Evolutionary conservation across 139 green algal species (phyloP).

Genomic region (Tetraselmis striata): DNA sequence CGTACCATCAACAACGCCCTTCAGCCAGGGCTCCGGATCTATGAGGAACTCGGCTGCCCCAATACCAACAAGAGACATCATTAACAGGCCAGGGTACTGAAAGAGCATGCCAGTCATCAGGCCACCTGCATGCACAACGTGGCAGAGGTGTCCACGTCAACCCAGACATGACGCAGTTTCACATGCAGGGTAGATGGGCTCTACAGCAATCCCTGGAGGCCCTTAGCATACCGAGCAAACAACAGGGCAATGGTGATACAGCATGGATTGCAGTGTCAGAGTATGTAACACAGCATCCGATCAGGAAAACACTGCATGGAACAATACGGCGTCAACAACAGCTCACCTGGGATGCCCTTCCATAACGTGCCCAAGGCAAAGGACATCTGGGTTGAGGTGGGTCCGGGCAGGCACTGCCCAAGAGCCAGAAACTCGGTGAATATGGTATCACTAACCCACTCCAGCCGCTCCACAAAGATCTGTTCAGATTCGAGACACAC

Average conservation of each 20-base stretch:
- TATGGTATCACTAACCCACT: constrained; percentile 62
- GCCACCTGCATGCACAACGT: constrained; percentile 43
- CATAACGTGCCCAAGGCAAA: constrained; percentile 46
- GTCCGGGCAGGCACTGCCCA: constrained; percentile 79
- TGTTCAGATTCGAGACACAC: constrained; percentile 22
- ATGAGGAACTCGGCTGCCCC: constrained; percentile 50
- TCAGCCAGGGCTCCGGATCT: constrained; percentile 40
- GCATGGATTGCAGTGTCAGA: too few species aligned
- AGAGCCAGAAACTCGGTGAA: constrained; percentile 89
- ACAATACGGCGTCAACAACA: neutral
- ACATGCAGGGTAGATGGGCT: neutral
- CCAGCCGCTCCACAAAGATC: constrained; percentile 63
- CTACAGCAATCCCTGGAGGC: too few species aligned
- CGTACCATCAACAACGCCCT: constrained; percentile 37
- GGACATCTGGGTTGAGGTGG: constrained; percentile 68
- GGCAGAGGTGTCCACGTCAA: neutral
- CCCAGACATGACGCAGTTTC: neutral
- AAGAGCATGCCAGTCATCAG: constrained; percentile 76
- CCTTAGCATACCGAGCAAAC: too few species aligned
- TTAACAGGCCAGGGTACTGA: constrained; percentile 77
- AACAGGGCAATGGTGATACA: too few species aligned
- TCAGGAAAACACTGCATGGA: neutral
- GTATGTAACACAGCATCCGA: too few species aligned
- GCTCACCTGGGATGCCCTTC: constrained; percentile 56
- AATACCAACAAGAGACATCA: constrained; percentile 72